phyloP scores from a whole-genome alignment of 805 yeast genomes.

The Wickerhamomyces tratensis region DNA sequence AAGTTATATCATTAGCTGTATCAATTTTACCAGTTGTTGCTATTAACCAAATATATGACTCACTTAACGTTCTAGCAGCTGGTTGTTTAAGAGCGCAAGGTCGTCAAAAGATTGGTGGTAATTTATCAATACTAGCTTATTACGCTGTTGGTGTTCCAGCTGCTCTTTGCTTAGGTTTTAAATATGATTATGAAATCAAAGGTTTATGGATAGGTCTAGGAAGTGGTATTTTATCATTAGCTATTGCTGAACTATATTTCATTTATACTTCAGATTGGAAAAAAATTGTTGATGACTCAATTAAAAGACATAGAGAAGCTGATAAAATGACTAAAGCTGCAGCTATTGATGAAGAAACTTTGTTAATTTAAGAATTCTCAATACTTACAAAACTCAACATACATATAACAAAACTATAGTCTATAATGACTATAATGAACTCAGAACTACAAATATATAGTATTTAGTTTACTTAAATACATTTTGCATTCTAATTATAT shows the following conservation, averaged over 20 bases:
- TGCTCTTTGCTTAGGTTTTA: constrained; percentile 44
- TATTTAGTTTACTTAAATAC: no score
- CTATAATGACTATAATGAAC: no score
- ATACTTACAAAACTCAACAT: no score
- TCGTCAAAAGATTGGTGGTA: constrained; percentile 51
- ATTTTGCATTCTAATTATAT: no score
- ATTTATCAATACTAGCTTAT: constrained; percentile 42
- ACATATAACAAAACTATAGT: no score
- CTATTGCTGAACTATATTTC: constrained; percentile 30
- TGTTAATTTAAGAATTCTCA: background rate
- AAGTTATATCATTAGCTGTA: constrained; percentile 32
- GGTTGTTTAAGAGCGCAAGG: constrained; percentile 57
- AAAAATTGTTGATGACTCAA: constrained; percentile 23
- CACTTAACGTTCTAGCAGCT: constrained; percentile 45
- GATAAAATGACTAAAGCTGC: background rate
- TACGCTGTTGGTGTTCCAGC: constrained; percentile 56
- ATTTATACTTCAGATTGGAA: constrained; percentile 29
- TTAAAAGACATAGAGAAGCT: constrained; percentile 4
- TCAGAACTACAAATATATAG: no score
- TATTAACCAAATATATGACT: constrained; percentile 47
- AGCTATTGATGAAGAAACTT: background rate
- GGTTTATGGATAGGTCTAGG: constrained; percentile 61
- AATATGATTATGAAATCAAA: constrained; percentile 35
- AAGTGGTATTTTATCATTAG: constrained; percentile 37
- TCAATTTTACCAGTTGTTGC: constrained; percentile 41